phyloP scores from a whole-genome alignment of 495 filamentous ascomycete genomes.

The Talaromyces liani region DNA sequence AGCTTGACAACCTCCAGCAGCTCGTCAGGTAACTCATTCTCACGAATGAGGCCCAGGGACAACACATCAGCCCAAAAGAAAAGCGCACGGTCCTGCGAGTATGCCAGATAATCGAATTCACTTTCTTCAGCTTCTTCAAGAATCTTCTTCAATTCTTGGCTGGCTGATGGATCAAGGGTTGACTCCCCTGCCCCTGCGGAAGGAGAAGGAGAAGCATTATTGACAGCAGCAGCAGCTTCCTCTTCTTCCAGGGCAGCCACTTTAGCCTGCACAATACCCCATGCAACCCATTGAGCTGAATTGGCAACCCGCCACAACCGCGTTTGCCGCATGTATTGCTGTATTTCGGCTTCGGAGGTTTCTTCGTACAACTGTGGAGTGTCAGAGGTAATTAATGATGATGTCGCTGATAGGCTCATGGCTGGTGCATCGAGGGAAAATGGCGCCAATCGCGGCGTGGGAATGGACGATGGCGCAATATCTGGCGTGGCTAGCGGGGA shows the following conservation, averaged over 20 bases:
- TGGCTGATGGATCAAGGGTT: not conserved
- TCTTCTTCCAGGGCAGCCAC: slow-evolving; percentile 52
- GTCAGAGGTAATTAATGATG: slow-evolving; percentile 23
- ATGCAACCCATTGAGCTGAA: slow-evolving; percentile 86
- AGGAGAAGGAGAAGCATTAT: not conserved
- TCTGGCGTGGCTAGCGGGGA: slow-evolving; percentile 48
- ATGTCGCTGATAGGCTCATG: slow-evolving; percentile 16
- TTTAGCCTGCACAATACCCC: slow-evolving; percentile 95
- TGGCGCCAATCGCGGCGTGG: slow-evolving; percentile 22
- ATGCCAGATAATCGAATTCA: slow-evolving; percentile 87
- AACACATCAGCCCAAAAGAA: slow-evolving; percentile 92
- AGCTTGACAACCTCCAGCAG: slow-evolving; percentile 50
- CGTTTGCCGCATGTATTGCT: slow-evolving; percentile 66
- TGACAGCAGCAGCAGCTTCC: slow-evolving; percentile 9
- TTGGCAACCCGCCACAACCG: slow-evolving; percentile 79
- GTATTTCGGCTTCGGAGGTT: slow-evolving; percentile 53
- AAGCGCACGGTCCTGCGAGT: slow-evolving; percentile 82
- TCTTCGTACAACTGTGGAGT: slow-evolving; percentile 44
- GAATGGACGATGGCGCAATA: slow-evolving; percentile 27
- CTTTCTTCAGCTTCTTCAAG: slow-evolving; percentile 31
- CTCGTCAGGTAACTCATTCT: slow-evolving; percentile 64
- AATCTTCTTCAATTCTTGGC: not conserved
- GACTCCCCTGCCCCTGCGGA: not conserved
- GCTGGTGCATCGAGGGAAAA: slow-evolving; percentile 27
- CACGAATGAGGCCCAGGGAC: slow-evolving; percentile 56